Base-by-base conservation (phyloP, 2,329 filamentous ascomycete species). In the Sporothrix mexicana region DNA sequence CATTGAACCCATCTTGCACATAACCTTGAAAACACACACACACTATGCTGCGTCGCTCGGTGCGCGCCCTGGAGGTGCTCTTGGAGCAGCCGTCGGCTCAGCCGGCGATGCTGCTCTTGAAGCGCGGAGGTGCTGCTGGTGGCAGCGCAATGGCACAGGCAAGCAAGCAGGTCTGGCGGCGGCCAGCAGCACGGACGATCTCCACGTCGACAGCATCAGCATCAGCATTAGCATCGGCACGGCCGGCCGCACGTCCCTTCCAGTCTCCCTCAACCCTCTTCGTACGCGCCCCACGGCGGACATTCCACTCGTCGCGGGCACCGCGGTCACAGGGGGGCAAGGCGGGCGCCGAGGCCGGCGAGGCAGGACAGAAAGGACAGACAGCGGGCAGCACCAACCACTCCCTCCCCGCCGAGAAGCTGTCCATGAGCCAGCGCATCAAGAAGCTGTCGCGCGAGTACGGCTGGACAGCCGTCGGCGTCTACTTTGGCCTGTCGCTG, bases 361-460 rank as follows among this genome's bases (percentile, higher is more conserved):
- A 47, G 6, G 13, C 55, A 0, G 64, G 66, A n/a, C n/a, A n/a
- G n/a, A n/a, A n/a, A n/a, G n/a, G n/a, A n/a, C n/a, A n/a, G n/a
- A n/a, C n/a, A n/a, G n/a, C n/a, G n/a, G n/a, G n/a, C n/a, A n/a
- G n/a, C 15, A 51, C 47, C 6, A n/a, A n/a, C 47, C 47, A 51
- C n/a, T 23, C 71, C 2, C 61, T 53, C 7, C 49, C 57, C 3
- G 72, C 76, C 2, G 77, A 82, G 74, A 74, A 84, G 10, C 81
- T 84, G 13, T 88, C 90, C 8, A 81, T 96, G 57, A 91, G 91
- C 1, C 90, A 90, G 75, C 88, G 92, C 36, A 84, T 98, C 79
- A 94, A 91, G 82, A 94, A 93, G 80, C 88, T 99, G 62, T 94
- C 92, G 2, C 90, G 91, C 75, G 95, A 98, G 81, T 99, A 99